These are phyloP conservation scores for Blastobotrys ciferrii DNA, from an alignment of 1,139 yeast genomes.

Conservation along the genomic window DNA sequence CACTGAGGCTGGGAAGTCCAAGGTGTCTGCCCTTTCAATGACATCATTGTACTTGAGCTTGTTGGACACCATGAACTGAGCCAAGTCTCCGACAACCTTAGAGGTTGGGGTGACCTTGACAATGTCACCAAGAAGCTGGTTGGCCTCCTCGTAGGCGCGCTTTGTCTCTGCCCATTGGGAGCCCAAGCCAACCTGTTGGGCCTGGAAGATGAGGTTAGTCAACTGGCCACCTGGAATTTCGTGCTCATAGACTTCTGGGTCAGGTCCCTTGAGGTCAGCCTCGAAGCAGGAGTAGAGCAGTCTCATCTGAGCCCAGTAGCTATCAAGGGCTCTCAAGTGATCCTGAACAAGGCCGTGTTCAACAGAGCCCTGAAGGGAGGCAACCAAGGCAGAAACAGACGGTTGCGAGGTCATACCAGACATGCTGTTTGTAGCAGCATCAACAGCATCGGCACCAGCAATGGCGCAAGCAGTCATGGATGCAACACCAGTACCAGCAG, in stretches of 20 bases:
- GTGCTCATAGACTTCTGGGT: conserved; percentile 96
- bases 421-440: conserved; percentile 95
- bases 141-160: conserved; percentile 88
- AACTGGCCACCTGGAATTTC: conserved; percentile 99
- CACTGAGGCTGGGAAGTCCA: conserved; percentile 98
- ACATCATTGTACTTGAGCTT: conserved; percentile 85
- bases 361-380: conserved; percentile 85
- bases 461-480: conserved; percentile 91
- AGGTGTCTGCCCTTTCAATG: conserved; percentile 75
- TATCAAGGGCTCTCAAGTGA: conserved; percentile 76
- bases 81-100: conserved; percentile 97
- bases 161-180: conserved; percentile 95
- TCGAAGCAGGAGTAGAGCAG: conserved; percentile 93
- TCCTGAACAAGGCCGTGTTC: conserved; percentile 69
- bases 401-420: conserved; percentile 99
- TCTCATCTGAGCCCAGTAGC: conserved; percentile 99
- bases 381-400: conserved; percentile 85
- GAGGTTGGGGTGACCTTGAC: conserved; percentile 99
- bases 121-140: conserved; percentile 85
- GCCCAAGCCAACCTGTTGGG: conserved; percentile 97
- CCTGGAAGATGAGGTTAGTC: conserved; percentile 96
- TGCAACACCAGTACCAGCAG: conserved; percentile 99
- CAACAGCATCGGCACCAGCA: conserved; percentile 98
- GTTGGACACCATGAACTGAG: conserved; percentile 98
- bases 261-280: conserved; percentile 98